Evolutionary conservation across 2,329 filamentous ascomycete species (phyloP), one percentile per base, ranked within the genome.

Genomic region (Aspergillus alliaceus): DNA sequence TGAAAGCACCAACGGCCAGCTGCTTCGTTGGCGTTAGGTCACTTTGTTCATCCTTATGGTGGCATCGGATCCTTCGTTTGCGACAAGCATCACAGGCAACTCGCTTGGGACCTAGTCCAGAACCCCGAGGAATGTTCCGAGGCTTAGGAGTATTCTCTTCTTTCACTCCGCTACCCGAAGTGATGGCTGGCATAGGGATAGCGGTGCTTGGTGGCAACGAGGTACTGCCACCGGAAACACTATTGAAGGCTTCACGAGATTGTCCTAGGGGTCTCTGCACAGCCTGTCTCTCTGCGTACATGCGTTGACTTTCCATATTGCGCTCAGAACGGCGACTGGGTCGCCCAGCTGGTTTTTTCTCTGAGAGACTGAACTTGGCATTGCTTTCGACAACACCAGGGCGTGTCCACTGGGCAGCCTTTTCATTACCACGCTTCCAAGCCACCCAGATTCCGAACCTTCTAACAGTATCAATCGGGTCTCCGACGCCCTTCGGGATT

Each of bases 381-480:
- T 77, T 82, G 46, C 80, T 79, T 44, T 84, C 76, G 15, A 80
- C 76, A 46, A 79, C 79, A 62, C 86, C 83, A 2, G 82, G 82
- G 54, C 83, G 78, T 39, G 85, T 85, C 86, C 86, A 89, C 44
- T 81, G 76, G 29, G 85, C 84, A 48, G 86, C 82, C 56, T 75
- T 75, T 61, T 87, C 84, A 65, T 87, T 86, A 11, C 86, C 86
- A 54, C 83, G 81, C 69, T 89, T 88, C 86, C 86, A 88, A 3
- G 86, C 84, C 56, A 84, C 80, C 86, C 86, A 89, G 56, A 87
- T 77, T 5, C 84, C 86, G 62, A 89, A 88, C 15, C 74, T 80
- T 63, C 82, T 80, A 55, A 85, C 82, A 32, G 84, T 72, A 29
- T 84, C 80, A n/a, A 88, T 70, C 4, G 86, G 84, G 54, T 89